phyloP scores from a whole-genome alignment of 768 basidiomycete genomes.

The Kwoniella sp. region DNA sequence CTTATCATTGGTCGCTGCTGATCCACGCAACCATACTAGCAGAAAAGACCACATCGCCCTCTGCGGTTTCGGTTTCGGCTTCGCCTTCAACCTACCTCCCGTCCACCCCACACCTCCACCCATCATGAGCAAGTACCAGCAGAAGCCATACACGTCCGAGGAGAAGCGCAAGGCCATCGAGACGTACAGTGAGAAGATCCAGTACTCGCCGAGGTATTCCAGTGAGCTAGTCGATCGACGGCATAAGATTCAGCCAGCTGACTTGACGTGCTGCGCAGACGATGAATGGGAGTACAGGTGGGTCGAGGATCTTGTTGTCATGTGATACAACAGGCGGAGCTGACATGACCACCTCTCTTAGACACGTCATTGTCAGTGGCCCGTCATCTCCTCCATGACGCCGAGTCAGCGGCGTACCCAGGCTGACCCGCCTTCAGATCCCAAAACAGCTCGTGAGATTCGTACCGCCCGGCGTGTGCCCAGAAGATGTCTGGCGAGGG shows the following conservation, averaged over 20 bases:
- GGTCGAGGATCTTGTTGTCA: no score
- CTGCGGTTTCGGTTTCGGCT: no score
- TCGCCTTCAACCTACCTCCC: neutral
- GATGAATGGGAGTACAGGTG: conserved; percentile 43
- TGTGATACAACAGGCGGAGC: neutral
- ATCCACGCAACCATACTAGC: no score
- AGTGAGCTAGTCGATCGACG: conserved; percentile 21
- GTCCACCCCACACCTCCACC: neutral
- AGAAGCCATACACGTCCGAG: conserved; percentile 34
- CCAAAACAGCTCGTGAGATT: conserved; percentile 33
- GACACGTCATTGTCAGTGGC: conserved; percentile 39
- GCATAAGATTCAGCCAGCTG: neutral
- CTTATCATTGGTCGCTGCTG: no score
- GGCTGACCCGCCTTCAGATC: conserved; percentile 19
- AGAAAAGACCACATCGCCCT: no score
- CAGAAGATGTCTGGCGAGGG: conserved; percentile 39
- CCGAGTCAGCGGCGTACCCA: neutral
- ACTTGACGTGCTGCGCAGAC: conserved; percentile 12
- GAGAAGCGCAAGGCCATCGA: conserved; percentile 41
- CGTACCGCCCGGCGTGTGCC: conserved; percentile 35
- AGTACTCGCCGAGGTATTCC: conserved; percentile 37
- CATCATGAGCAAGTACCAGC: conserved; percentile 36
- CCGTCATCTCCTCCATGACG: neutral
- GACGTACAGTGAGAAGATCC: conserved; percentile 39
- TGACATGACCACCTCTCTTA: conserved; percentile 5